Evolutionary conservation across 2,329 filamentous ascomycete genomes (phyloP).

Genomic region (Talaromyces sp.): DNA sequence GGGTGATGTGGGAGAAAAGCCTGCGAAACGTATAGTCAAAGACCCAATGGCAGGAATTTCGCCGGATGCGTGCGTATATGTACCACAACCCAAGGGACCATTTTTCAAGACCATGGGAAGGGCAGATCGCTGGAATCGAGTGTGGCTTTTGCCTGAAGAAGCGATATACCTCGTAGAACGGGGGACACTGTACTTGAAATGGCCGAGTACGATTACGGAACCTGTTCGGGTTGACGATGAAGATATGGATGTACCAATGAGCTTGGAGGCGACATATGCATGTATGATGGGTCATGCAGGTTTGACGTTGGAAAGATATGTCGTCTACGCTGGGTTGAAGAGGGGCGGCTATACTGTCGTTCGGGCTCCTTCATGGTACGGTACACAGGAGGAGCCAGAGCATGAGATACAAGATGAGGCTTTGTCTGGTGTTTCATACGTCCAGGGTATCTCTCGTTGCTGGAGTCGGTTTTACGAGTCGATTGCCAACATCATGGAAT

Average conservation of each 20-base stretch:
- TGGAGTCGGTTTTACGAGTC: conserved; percentile 17
- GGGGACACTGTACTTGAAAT: conserved; percentile 80
- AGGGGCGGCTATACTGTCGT: conserved; percentile 76
- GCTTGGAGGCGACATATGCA: conserved; percentile 83
- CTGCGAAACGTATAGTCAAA: conserved; percentile 16
- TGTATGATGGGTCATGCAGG: conserved; percentile 67
- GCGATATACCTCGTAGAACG: conserved; percentile 84
- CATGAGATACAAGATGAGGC: conserved; percentile 14
- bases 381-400: conserved; percentile 28
- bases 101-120: conserved; percentile 72
- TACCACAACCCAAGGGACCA: conserved; percentile 68
- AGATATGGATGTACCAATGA: conserved; percentile 71
- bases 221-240: conserved; percentile 43
- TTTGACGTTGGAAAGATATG: conserved; percentile 70
- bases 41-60: conserved; percentile 19
- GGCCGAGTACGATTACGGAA: conserved; percentile 52
- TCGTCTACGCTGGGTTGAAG: conserved; percentile 80
- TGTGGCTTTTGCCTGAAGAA: conserved; percentile 90
- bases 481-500: not conserved
- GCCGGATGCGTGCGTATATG: conserved; percentile 49
- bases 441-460: conserved; percentile 23
- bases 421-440: not conserved
- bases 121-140: conserved; percentile 56
- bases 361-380: conserved; percentile 56
- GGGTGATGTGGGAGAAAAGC: conserved; percentile 6